A percentile compares a stretch with the other conserved stretches of the same genome.
Conservation (phyloP, 2,329 filamentous ascomycete genomes). For the Calonectria honghensis region DNA sequence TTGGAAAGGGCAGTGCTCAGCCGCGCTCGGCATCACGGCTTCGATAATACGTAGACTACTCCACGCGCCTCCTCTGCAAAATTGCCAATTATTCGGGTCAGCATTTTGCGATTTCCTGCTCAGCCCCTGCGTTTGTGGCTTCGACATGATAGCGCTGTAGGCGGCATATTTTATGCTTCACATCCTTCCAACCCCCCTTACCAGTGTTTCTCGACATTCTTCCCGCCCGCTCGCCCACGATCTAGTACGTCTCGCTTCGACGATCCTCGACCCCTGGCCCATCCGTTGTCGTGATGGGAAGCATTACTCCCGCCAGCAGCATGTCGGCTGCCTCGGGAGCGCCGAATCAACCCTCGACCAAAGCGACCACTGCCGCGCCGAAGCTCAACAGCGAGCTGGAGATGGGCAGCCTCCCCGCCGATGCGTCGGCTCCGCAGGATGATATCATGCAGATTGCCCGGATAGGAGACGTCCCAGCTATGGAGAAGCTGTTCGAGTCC, state of each 20-base stretch:
- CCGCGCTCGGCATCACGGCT: slow-evolving; percentile 57
- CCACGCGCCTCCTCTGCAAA: slow-evolving; percentile 54
- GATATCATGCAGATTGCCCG: slow-evolving; percentile 98
- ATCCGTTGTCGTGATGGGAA: slow-evolving; percentile 62
- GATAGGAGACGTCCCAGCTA: slow-evolving; percentile 87
- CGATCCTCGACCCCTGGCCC: slow-evolving; percentile 41
- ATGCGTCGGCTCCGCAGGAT: slow-evolving; percentile 68
- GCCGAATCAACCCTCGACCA: slow-evolving; percentile 74
- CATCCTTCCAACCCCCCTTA: slow-evolving; percentile 15
- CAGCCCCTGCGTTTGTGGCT: slow-evolving; percentile 39
- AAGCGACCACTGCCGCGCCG: slow-evolving; percentile 71
- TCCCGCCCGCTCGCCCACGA: slow-evolving; percentile 1
- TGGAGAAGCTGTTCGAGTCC: slow-evolving; percentile 92
- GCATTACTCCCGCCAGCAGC: slow-evolving; percentile 61
- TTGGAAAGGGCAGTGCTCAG: slow-evolving; percentile 51
- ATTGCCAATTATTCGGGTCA: slow-evolving; percentile 49
- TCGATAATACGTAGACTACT: slow-evolving; percentile 54
- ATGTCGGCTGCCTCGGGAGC: slow-evolving; percentile 62
- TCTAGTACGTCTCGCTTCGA: slow-evolving; percentile 22
- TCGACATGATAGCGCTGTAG: slow-evolving; percentile 46
- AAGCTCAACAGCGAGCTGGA: slow-evolving; percentile 76
- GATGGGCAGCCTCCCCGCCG: slow-evolving; percentile 69
- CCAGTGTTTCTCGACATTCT: slow-evolving; percentile 4
- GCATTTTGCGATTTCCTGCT: slow-evolving; percentile 41
- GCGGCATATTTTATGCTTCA: slow-evolving; percentile 35